phyloP scores from a whole-genome alignment of 768 basidiomycete genomes.

The Cyathus striatus region DNA sequence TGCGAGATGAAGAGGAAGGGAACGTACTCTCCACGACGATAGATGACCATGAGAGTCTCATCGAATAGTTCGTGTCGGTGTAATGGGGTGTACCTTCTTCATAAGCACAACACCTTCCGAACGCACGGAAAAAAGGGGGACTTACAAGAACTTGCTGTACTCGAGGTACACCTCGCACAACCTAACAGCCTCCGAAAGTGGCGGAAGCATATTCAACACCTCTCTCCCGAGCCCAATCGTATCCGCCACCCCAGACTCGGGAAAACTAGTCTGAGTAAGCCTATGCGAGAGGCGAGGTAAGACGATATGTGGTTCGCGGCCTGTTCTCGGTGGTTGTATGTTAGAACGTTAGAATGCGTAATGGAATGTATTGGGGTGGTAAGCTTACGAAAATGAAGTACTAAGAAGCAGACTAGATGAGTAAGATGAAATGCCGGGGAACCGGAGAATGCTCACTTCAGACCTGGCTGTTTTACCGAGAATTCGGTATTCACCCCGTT shows the following conservation, averaged over 20 bases:
- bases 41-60: conserved; percentile 47
- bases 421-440: too few relatives aligned
- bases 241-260: too few relatives aligned
- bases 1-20: background rate
- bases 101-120: background rate
- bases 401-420: conserved; percentile 34
- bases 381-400: conserved; percentile 53
- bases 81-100: conserved; percentile 46
- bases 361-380: background rate
- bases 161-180: conserved; percentile 65
- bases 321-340: conserved; percentile 20
- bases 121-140: conserved; percentile 8
- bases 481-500: conserved; percentile 48
- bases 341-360: too few relatives aligned
- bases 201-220: conserved; percentile 46
- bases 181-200: conserved; percentile 51
- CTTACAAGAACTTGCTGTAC: conserved; percentile 54
- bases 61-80: conserved; percentile 52
- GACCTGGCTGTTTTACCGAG: conserved; percentile 63
- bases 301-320: background rate
- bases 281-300: conserved; percentile 3
- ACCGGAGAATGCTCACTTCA: conserved; percentile 48
- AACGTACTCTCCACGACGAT: conserved; percentile 45
- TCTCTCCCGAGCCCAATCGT: too few relatives aligned
- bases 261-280: too few relatives aligned